Conservation (phyloP, 495 filamentous ascomycete genomes). For the Talaromyces proteolyticus region DNA sequence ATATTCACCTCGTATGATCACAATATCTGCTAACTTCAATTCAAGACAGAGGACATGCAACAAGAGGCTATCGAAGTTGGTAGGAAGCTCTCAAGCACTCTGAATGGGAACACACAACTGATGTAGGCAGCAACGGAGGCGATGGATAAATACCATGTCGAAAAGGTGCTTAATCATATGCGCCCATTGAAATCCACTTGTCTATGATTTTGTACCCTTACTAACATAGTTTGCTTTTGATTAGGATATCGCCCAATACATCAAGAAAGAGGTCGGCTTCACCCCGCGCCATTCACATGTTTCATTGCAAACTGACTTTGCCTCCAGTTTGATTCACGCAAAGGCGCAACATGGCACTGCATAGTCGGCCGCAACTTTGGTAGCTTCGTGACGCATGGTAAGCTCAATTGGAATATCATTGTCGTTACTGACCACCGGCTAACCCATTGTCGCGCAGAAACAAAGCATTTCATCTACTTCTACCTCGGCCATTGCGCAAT, state of each 20-base stretch:
- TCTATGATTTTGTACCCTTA: conserved; percentile 1
- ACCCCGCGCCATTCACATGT: conserved; percentile 5
- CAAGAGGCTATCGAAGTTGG: conserved; percentile 89
- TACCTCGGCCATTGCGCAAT: conserved; percentile 98
- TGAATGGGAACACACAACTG: conserved; percentile 10
- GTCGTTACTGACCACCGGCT: background rate
- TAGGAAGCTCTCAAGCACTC: conserved; percentile 38
- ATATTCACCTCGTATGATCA: background rate
- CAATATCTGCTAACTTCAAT: background rate
- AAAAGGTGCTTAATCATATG: conserved; percentile 63
- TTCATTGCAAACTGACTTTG: conserved; percentile 17
- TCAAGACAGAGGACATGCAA: conserved; percentile 92
- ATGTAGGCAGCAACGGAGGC: conserved; percentile 73
- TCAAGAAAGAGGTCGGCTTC: conserved; percentile 81
- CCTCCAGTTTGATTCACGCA: conserved; percentile 76
- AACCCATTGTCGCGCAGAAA: conserved; percentile 52
- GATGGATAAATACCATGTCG: conserved; percentile 86
- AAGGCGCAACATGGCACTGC: conserved; percentile 96
- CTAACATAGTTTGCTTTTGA: conserved; percentile 12
- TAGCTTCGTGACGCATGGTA: conserved; percentile 98
- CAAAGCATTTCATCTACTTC: conserved; percentile 99
- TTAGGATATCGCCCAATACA: conserved; percentile 92
- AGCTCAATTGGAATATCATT: conserved; percentile 8
- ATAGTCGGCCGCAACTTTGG: conserved; percentile 98
- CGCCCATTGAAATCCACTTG: background rate